Evolutionary conservation across 257 asterid species (phyloP).

Genomic region (Forsythia viridissima): DNA sequence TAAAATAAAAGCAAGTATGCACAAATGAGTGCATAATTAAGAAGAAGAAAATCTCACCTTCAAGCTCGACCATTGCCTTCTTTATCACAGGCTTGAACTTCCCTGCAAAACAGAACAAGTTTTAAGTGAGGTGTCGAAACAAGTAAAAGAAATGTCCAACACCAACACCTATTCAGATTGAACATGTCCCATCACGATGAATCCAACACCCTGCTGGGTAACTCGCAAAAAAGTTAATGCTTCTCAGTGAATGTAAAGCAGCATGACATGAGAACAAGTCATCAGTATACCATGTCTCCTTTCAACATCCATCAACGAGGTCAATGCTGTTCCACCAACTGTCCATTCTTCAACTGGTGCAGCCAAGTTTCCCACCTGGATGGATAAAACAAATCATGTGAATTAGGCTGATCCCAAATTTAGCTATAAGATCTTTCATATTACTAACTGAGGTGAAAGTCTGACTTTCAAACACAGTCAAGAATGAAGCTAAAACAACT

Average conservation of each 20-base stretch:
- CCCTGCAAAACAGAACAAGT: slow-evolving; percentile 37
- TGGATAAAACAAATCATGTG: background rate
- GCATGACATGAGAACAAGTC: background rate
- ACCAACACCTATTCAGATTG: background rate
- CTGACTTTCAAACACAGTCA: background rate
- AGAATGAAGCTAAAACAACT: background rate
- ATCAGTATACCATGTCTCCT: slow-evolving; percentile 69
- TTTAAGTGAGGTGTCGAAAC: background rate
- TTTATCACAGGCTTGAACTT: slow-evolving; percentile 81
- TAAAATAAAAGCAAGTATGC: background rate
- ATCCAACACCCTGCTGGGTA: background rate
- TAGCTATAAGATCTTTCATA: background rate
- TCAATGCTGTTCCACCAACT: slow-evolving; percentile 76
- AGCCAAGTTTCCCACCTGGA: slow-evolving; percentile 72
- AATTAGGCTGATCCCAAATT: background rate
- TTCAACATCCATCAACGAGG: slow-evolving; percentile 78
- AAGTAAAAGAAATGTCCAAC: background rate
- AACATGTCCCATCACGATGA: background rate
- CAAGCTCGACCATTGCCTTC: slow-evolving; percentile 85
- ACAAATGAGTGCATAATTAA: background rate
- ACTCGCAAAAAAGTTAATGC: background rate
- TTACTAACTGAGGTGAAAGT: background rate
- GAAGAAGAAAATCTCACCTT: slow-evolving; percentile 39
- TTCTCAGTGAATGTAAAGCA: background rate
- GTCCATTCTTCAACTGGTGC: slow-evolving; percentile 81